Conservation (phyloP, 2,329 filamentous ascomycete species). For the Dothideomycetes sp. region DNA sequence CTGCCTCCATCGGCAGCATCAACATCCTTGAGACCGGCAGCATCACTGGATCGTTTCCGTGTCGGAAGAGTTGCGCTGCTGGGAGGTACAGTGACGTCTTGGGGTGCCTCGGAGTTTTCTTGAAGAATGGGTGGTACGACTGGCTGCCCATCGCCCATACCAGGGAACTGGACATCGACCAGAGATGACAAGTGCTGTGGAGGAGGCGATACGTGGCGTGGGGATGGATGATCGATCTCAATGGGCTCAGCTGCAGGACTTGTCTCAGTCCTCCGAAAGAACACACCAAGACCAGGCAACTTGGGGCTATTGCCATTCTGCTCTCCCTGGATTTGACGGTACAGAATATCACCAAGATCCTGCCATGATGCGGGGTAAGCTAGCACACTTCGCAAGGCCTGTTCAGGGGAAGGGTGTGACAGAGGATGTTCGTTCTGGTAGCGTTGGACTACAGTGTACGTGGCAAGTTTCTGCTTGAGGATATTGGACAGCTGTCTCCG, state of each 20-base stretch:
- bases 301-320: slow-evolving; percentile 18
- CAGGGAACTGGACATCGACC: slow-evolving; percentile 24
- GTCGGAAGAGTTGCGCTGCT: slow-evolving; percentile 29
- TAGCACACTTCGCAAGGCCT: slow-evolving; percentile 16
- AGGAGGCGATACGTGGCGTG: not conserved
- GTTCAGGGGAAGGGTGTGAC: slow-evolving; percentile 1
- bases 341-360: slow-evolving; percentile 24
- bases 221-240: slow-evolving; percentile 2
- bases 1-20: slow-evolving; percentile 44
- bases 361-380: slow-evolving; percentile 24
- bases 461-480: slow-evolving; percentile 46
- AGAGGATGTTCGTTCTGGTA: not conserved
- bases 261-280: slow-evolving; percentile 18
- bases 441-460: slow-evolving; percentile 39
- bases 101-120: not conserved
- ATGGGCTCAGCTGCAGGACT: slow-evolving; percentile 3
- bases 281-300: slow-evolving; percentile 19
- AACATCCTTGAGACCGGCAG: slow-evolving; percentile 49
- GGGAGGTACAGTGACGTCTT: not conserved
- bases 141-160: slow-evolving; percentile 22
- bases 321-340: slow-evolving; percentile 22
- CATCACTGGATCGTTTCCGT: slow-evolving; percentile 53
- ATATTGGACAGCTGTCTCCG: slow-evolving; percentile 42
- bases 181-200: not conserved
- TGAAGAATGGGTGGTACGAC: slow-evolving; percentile 16